These are phyloP conservation scores for Cyberlindnera xishuangbannaensis DNA, from an alignment of 805 yeast species.

Conservation along the genomic window DNA sequence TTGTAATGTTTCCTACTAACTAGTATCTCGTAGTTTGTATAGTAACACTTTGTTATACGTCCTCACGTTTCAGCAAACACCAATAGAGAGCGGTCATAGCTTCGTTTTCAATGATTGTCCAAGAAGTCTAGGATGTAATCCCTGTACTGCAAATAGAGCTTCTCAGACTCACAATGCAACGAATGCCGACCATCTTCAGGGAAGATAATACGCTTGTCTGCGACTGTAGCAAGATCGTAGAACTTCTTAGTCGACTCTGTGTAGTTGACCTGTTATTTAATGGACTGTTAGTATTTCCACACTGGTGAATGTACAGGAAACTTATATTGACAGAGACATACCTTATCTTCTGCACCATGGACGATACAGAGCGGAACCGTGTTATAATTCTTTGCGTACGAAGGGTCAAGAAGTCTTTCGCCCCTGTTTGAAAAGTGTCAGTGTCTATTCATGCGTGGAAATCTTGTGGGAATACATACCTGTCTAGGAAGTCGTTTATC, in stretches of 20 bases:
- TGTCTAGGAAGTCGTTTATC: conserved; percentile 50
- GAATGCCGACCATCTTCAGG: conserved; percentile 37
- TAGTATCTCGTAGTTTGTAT: no score
- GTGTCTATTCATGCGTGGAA: conserved; percentile 3
- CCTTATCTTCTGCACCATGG: conserved; percentile 60
- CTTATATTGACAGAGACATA: no score
- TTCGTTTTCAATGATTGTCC: conserved; percentile 7
- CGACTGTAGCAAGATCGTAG: conserved; percentile 9
- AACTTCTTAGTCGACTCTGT: conserved; percentile 17
- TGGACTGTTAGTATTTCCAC: conserved; percentile 3
- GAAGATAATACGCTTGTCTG: conserved; percentile 17
- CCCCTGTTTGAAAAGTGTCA: conserved; percentile 41
- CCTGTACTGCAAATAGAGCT: conserved; percentile 31
- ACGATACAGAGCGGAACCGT: conserved; percentile 45
- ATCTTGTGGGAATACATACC: conserved; percentile 13
- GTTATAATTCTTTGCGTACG: conserved; percentile 24
- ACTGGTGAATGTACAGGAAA: background rate
- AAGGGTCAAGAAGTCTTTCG: conserved; percentile 37
- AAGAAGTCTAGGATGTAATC: conserved; percentile 37
- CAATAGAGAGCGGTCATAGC: no score
- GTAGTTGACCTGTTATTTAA: conserved; percentile 59
- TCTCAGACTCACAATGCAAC: conserved; percentile 41
- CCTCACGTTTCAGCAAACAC: no score
- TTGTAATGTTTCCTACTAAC: no score
- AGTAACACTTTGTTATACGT: no score